Evolutionary conservation across 345 rosid species (phyloP), one percentile per base, ranked within the genome.

Genomic region (Litchi chinensis): DNA sequence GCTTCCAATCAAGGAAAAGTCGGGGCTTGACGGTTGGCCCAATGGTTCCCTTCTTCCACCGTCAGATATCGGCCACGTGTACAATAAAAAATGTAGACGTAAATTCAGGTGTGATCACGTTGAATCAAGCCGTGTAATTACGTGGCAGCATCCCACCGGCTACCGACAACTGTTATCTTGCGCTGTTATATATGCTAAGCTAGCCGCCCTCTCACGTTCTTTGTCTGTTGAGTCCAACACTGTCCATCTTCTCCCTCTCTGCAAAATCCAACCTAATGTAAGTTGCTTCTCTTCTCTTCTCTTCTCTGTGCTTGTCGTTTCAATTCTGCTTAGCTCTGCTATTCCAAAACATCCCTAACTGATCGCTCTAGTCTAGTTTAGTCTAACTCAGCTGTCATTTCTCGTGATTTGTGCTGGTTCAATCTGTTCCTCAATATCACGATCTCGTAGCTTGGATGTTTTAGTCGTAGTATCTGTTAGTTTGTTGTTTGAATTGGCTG

Each of bases 71-170:
- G 19, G 48, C 48, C 76, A 73, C 65, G 65, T 73, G 50, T 56
- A 16, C 48, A 0, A 16, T 5, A 9, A 43, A 8, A n/a, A n/a
- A 18, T 12, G 7, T 5, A n/a, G 5, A 9, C 21, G 6, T 18
- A 9, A 26, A 11, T 28, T 13, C 67, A 13, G 52, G 65, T 11
- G 66, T 22, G 39, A 70, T 70, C 60, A 26, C 41, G 59, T 24
- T 16, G 57, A 19, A 15, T 4, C 71, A 28, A 32, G 5, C 52
- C 40, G 22, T 0, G 0, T 6, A 32, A 22, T 74, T 28, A 86
- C 91, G 90, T 90, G 94, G 84, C 88, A 40, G 24, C 41, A 79
- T 76, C 79, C 56, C 77, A 84, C 50, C 87, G 90, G 93, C 79
- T 81, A 87, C 93, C 93, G 91, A 90, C 94, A 89, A 75, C 64